phyloP scores from a whole-genome alignment of 2,329 filamentous ascomycete species.

The Microcyclosporella mali region DNA sequence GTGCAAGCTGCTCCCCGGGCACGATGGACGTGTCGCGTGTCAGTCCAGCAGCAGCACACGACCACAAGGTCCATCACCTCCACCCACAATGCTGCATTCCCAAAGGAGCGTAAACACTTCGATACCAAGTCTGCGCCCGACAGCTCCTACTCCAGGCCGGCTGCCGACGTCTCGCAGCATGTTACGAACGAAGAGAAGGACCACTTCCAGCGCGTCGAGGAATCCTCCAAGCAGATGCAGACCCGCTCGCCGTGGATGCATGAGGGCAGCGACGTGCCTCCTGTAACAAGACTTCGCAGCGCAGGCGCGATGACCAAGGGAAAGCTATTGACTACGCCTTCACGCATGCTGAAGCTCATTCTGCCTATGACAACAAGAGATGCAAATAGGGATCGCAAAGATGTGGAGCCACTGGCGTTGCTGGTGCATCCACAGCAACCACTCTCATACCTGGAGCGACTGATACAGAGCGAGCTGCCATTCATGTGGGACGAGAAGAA shows the following conservation, averaged over 20 bases:
- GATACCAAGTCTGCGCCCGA: slow-evolving; percentile 20
- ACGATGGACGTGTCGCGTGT: slow-evolving; percentile 13
- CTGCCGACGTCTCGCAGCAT: slow-evolving; percentile 38
- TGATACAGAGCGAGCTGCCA: slow-evolving; percentile 83
- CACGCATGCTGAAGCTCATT: slow-evolving; percentile 71
- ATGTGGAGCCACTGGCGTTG: slow-evolving; percentile 77
- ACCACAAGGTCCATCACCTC: slow-evolving; percentile 9
- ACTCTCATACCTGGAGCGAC: slow-evolving; percentile 77
- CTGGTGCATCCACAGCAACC: slow-evolving; percentile 87
- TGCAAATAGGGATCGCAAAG: slow-evolving; percentile 55
- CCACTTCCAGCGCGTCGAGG: slow-evolving; percentile 39
- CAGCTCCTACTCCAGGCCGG: slow-evolving; percentile 30
- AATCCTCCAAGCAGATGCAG: slow-evolving; percentile 50
- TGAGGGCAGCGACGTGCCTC: slow-evolving; percentile 54
- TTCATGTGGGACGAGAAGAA: slow-evolving; percentile 47
- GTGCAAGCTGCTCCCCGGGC: slow-evolving; percentile 21
- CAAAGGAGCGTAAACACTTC: slow-evolving; percentile 14
- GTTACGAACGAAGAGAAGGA: slow-evolving; percentile 42
- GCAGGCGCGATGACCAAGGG: slow-evolving; percentile 62
- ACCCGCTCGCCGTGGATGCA: slow-evolving; percentile 61
- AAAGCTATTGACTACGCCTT: slow-evolving; percentile 74
- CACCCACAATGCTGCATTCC: slow-evolving; percentile 4
- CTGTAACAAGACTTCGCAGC: slow-evolving; percentile 46
- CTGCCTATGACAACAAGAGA: slow-evolving; percentile 64
- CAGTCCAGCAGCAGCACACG: slow-evolving; percentile 8